Base-by-base conservation (phyloP, 2,329 filamentous ascomycete genomes). In the Purpureocillium takamizusanense region DNA sequence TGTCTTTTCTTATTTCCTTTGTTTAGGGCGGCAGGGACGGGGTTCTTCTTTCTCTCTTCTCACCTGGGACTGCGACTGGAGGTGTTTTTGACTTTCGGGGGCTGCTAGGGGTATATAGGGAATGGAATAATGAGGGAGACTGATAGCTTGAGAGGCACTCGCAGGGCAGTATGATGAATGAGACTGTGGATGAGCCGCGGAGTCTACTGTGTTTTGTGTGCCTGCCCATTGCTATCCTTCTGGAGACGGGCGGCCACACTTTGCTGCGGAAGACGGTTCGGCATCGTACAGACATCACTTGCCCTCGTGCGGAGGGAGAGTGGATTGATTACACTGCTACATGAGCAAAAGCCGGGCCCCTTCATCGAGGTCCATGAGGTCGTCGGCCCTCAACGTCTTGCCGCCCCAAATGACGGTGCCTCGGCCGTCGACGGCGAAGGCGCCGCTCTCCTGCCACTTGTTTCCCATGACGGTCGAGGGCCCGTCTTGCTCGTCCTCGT, bases 371-470 rank as follows among this genome's bases (percentile, higher is more conserved):
- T 71, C 65, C 63, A 75, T 63, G 33, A 70, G 51, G 50, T 74
- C 70, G 45, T 74, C 70, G 2, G 65, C 65, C 40, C 65, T 59
- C 32, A 55, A 38, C 3, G 67, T 67, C 51, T 72, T 72, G 4
- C 62, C 62, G 4, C 66, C 69, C 67, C 66, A 76, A 8, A 72
- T 58, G 2, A 75, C 64, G 7, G 61, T 66, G 8, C 69, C 70
- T 12, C 62, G 59, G 1, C 65, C 65, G 42, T 76, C 67, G 3
- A 74, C 55, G 4, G 70, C 67, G 53, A 72, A 75, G 2, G 68
- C 63, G 0, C 70, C 70, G 2, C 67, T 63, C 50, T 72, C 66
- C 52, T 74, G 72, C 71, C 72, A 75, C 57, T 74, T 74, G 47
- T 72, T 75, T 2, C 71, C 68, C 62, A 73, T 64, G 5, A 65